These are phyloP conservation scores for Protomyces inundatus DNA, from an alignment of 1,139 yeast species.

Conservation along the genomic window DNA sequence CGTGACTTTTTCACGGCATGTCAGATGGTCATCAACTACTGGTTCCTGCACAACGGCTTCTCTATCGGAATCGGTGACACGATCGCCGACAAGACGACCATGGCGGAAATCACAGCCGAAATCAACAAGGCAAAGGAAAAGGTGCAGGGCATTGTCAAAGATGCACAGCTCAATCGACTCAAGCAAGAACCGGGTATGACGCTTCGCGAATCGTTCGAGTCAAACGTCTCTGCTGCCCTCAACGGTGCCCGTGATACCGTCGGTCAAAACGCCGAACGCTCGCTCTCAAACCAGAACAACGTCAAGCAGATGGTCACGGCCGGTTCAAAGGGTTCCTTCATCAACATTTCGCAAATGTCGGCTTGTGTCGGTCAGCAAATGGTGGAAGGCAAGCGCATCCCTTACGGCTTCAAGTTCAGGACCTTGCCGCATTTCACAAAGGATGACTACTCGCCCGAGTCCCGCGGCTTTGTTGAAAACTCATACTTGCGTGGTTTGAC, in stretches of 20 bases:
- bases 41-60: conserved; percentile 95
- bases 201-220: conserved; percentile 94
- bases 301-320: conserved; percentile 99
- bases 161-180: conserved; percentile 81
- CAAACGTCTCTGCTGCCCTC: conserved; percentile 87
- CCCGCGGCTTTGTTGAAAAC: conserved; percentile 95
- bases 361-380: conserved; percentile 99
- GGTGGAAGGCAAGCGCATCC: conserved; percentile 99
- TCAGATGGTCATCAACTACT: conserved; percentile 91
- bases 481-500: conserved; percentile 95
- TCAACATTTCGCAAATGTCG: conserved; percentile 98
- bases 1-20: conserved; percentile 87
- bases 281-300: conserved; percentile 85
- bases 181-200: conserved; percentile 99
- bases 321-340: conserved; percentile 98
- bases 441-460: conserved; percentile 97
- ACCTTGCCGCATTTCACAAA: conserved; percentile 96
- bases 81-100: conserved; percentile 94
- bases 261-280: conserved; percentile 97
- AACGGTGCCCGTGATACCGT: conserved; percentile 99
- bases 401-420: conserved; percentile 93
- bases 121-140: conserved; percentile 87
- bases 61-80: conserved; percentile 99
- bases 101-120: conserved; percentile 87
- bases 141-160: conserved; percentile 86